Conservation (phyloP, 208 protist genomes). For the Crithidia brevicula region DNA sequence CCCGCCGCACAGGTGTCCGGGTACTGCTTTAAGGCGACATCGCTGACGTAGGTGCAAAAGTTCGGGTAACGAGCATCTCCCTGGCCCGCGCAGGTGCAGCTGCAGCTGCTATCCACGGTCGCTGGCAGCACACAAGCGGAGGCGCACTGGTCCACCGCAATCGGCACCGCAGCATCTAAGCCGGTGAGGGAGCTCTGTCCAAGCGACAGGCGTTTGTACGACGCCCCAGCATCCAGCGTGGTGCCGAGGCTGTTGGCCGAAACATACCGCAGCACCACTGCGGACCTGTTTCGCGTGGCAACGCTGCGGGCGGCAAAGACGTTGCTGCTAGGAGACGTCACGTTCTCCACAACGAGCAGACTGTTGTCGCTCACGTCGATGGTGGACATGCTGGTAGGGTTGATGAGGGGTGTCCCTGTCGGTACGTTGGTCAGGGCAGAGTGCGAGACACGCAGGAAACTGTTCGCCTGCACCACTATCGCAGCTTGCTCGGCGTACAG, state of each 20-base stretch:
- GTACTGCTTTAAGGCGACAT: background rate
- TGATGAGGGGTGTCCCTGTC: background rate
- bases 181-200: background rate
- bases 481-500: background rate
- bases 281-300: background rate
- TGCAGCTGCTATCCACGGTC: background rate
- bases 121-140: background rate
- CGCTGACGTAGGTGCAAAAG: background rate
- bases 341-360: background rate
- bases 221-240: background rate
- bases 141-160: background rate
- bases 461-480: background rate
- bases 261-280: background rate
- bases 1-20: background rate
- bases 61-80: background rate
- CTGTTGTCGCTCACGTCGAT: background rate
- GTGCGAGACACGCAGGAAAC: background rate
- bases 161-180: background rate
- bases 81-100: background rate
- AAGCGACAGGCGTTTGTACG: background rate
- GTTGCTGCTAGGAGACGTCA: background rate
- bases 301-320: background rate
- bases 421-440: background rate
- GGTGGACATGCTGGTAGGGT: background rate
- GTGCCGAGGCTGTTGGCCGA: conserved; percentile 1